A percentile compares a stretch with the other conserved stretches of the same genome.
Evolutionary conservation across 208 protist genomes (phyloP).

Genomic region (Acanthamoeba triangularis): DNA sequence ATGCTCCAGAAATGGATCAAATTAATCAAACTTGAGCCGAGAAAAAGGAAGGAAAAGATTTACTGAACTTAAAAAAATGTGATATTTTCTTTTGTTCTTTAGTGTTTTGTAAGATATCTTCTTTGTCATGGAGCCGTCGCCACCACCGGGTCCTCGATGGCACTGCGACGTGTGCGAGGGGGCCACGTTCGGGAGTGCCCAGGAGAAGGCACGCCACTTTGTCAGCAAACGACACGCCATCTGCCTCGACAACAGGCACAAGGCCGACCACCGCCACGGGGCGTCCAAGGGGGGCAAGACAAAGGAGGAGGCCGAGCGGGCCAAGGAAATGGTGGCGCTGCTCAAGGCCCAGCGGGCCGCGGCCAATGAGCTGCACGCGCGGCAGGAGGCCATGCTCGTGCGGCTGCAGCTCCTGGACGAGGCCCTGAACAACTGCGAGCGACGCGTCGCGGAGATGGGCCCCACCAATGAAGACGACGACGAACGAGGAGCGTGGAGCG

Average conservation of each 20-base stretch:
- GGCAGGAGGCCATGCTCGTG: constrained; percentile 32
- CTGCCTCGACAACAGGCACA: constrained; percentile 21
- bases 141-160: neutral
- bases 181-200: neutral
- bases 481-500: neutral
- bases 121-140: neutral
- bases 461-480: neutral
- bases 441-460: neutral
- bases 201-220: constrained; percentile 62
- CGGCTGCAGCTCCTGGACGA: constrained; percentile 63
- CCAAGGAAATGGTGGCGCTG: neutral
- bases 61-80: neutral
- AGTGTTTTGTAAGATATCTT: no score
- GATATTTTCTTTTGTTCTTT: neutral
- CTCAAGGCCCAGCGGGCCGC: neutral
- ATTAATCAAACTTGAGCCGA: neutral
- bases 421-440: neutral
- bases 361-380: neutral
- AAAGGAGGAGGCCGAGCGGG: neutral
- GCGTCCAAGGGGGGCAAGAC: neutral
- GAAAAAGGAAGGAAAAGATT: neutral
- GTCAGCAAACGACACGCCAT: constrained; percentile 67
- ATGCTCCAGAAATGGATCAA: neutral
- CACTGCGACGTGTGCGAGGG: constrained; percentile 42
- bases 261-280: neutral